Percentiles rank a stretch among this genome's conserved stretches.
These are phyloP conservation scores for Suillus subluteus DNA, from an alignment of 768 basidiomycete species.

Conservation along the genomic window DNA sequence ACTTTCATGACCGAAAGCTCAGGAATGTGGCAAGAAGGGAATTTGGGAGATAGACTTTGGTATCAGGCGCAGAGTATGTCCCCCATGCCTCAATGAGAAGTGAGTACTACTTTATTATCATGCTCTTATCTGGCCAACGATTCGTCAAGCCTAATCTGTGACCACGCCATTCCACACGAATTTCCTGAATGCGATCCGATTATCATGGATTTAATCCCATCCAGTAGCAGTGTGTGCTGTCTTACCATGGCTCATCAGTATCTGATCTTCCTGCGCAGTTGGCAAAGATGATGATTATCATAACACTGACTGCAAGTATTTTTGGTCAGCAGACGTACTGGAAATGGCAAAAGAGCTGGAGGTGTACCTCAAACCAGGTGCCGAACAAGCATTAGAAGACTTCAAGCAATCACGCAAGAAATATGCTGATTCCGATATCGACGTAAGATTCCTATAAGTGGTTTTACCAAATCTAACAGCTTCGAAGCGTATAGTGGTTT, in stretches of 20 bases:
- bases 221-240: slow-evolving; percentile 33
- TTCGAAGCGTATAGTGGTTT: not conserved
- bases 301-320: slow-evolving; percentile 29
- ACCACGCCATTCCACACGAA: slow-evolving; percentile 10
- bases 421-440: slow-evolving; percentile 10
- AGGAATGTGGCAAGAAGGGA: slow-evolving; percentile 19
- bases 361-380: slow-evolving; percentile 21
- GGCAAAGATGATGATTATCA: slow-evolving; percentile 31
- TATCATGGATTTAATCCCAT: slow-evolving; percentile 34
- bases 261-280: slow-evolving; percentile 21
- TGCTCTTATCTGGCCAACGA: slow-evolving; percentile 20
- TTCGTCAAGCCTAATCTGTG: slow-evolving; percentile 12
- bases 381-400: slow-evolving; percentile 28
- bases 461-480: not conserved
- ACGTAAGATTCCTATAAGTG: not conserved
- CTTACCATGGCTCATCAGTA: not conserved
- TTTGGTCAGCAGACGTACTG: slow-evolving; percentile 38
- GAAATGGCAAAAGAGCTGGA: slow-evolving; percentile 24
- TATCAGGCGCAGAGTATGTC: slow-evolving; percentile 20
- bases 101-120: slow-evolving; percentile 2
- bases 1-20: slow-evolving; percentile 1
- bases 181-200: slow-evolving; percentile 31
- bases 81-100: slow-evolving; percentile 20
- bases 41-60: slow-evolving; percentile 22
- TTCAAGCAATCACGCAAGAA: slow-evolving; percentile 25